Evolutionary conservation across 805 yeast genomes (phyloP).

Genomic region (Yarrowia sp.): DNA sequence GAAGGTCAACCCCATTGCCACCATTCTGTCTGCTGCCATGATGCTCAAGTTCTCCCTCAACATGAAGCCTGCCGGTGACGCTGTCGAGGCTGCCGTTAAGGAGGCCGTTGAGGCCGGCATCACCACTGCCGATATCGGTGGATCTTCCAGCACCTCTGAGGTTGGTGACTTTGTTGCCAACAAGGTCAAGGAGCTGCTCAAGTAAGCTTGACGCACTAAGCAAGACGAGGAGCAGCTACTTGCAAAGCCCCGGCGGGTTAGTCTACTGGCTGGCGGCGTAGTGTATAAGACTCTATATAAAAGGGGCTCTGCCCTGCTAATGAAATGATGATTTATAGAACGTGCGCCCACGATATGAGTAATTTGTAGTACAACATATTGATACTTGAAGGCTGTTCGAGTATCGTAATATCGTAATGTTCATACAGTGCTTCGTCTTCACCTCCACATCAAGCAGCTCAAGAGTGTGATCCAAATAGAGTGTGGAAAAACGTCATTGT

Average conservation of each 20-base stretch:
- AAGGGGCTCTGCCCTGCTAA: constrained; percentile 8
- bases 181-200: constrained; percentile 59
- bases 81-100: constrained; percentile 83
- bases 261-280: constrained; percentile 3
- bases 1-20: constrained; percentile 93
- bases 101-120: constrained; percentile 76
- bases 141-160: constrained; percentile 76
- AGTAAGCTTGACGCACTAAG: no score
- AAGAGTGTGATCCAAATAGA: background rate
- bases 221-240: no score
- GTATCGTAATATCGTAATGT: no score
- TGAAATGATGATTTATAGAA: constrained; percentile 22
- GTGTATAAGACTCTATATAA: constrained; percentile 12
- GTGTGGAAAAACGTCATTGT: background rate
- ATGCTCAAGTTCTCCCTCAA: constrained; percentile 91
- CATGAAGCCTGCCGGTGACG: constrained; percentile 78
- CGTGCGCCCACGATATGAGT: no score
- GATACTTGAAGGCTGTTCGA: no score
- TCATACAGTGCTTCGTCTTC: no score
- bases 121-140: constrained; percentile 90
- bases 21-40: constrained; percentile 94
- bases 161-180: constrained; percentile 92
- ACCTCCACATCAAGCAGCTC: no score
- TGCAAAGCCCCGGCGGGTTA: background rate
- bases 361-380: no score